phyloP scores from a whole-genome alignment of 2,329 filamentous ascomycete species.

The Penicillium sp. region DNA sequence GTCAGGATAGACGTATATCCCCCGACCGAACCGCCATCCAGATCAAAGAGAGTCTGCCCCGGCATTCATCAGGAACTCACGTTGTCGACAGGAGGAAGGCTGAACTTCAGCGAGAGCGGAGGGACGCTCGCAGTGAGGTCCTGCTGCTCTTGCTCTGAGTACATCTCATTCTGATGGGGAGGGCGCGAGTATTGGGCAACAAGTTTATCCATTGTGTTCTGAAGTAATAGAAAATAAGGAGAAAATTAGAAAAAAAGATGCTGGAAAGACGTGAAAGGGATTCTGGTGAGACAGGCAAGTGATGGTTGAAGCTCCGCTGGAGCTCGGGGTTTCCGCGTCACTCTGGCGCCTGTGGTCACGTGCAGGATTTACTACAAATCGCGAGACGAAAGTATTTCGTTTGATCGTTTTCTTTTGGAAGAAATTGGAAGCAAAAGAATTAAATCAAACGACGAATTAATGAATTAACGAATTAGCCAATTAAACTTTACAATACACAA shows the following conservation, averaged over 20 bases:
- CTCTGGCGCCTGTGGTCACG: constrained; percentile 36
- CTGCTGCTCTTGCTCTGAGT: constrained; percentile 69
- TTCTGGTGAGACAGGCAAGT: constrained; percentile 15
- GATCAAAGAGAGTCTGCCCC: not conserved
- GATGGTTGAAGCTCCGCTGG: constrained; percentile 27
- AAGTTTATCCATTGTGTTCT: constrained; percentile 75
- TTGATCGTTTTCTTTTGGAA: not conserved
- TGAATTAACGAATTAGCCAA: not conserved
- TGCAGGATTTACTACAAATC: constrained; percentile 12
- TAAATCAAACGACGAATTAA: not conserved
- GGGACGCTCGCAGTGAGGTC: constrained; percentile 69
- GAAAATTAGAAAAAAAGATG: constrained; percentile 4
- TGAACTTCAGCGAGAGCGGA: constrained; percentile 86
- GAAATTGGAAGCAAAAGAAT: not conserved
- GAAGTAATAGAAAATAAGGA: constrained; percentile 2
- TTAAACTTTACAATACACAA: constrained; percentile 11
- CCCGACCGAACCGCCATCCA: constrained; percentile 2
- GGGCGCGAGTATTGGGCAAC: constrained; percentile 88
- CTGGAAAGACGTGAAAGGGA: constrained; percentile 13
- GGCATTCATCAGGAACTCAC: constrained; percentile 52
- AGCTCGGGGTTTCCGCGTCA: constrained; percentile 36
- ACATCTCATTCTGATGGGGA: constrained; percentile 69
- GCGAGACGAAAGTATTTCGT: not conserved
- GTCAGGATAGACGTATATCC: constrained; percentile 3
- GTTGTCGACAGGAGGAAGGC: constrained; percentile 87